Evolutionary conservation across 495 filamentous ascomycete species (phyloP), one percentile per base, ranked within the genome.

Genomic region (Aspergillus incahuasiensis): DNA sequence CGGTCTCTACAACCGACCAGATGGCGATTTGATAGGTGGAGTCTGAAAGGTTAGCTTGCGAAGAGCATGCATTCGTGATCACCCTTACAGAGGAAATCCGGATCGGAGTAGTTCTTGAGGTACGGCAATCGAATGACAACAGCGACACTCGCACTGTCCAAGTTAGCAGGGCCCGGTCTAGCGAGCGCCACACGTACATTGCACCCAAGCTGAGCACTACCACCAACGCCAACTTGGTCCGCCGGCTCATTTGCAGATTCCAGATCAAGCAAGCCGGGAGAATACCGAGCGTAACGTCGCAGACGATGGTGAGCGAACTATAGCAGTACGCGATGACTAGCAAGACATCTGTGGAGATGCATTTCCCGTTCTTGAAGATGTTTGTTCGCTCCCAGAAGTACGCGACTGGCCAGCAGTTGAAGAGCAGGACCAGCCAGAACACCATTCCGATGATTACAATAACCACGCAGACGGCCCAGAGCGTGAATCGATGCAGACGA

Each of bases 11-110:
- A 13, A 59, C 55, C 6, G 67, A 66, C 69, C 70, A 72, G 38
- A 73, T 65, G 20, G 60, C 60, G 35, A 71, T 64, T 15, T 66
- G 56, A 22, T 48, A 58, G 18, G 65, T 68, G 1, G 63, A 59
- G 22, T 62, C 68, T 70, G n/a, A 28, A 1, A 55, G 50, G 55
- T 60, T 18, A 30, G 41, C 13, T 16, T 11, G 32, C 6, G 32
- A 11, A 11, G 19, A 45, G 25, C 30, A 43, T 15, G 25, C n/a
- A n/a, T n/a, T n/a, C n/a, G 6, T 54, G 32, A 32, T 18, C 4
- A 61, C 65, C n/a, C n/a, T 35, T 54, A 72, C 67, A 63, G 13
- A 71, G 63, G 41, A 73, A 68, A 42, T 73, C 57, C 0, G 52
- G 11, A 25, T 63, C 57, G 7, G 45, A 16, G 19, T 62, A 66